Evolutionary conservation across 2,329 filamentous ascomycete species (phyloP).

Genomic region (Hypoxylon rubiginosum): DNA sequence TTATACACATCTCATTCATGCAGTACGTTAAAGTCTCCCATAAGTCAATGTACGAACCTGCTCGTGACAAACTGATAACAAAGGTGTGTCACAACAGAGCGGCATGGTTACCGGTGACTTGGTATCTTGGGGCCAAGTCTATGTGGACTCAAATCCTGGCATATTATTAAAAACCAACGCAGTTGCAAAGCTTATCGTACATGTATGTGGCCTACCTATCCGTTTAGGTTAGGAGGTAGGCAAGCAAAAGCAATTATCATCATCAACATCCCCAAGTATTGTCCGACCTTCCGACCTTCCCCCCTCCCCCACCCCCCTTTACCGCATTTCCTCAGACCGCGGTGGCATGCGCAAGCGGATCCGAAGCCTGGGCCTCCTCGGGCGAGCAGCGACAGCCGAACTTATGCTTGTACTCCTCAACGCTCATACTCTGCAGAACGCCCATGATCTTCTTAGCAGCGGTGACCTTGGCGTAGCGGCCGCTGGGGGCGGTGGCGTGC

Average conservation of each 20-base stretch:
- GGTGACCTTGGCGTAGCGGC: conserved; percentile 78
- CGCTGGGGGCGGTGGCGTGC: conserved; percentile 71
- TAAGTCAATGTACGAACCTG: background rate
- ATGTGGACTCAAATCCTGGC: background rate
- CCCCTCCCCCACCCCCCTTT: background rate
- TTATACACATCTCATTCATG: no score
- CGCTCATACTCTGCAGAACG: conserved; percentile 59
- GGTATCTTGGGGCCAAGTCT: background rate
- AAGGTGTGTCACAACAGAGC: background rate
- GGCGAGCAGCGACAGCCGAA: conserved; percentile 74
- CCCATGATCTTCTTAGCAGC: conserved; percentile 72
- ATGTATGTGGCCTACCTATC: background rate
- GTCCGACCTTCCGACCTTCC: background rate
- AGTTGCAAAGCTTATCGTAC: background rate
- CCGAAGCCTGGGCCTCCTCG: conserved; percentile 26
- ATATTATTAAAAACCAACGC: background rate
- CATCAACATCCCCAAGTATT: background rate
- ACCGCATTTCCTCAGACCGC: conserved; percentile 29
- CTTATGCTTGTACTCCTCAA: conserved; percentile 69
- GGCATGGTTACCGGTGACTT: background rate
- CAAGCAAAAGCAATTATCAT: background rate
- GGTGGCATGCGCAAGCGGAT: conserved; percentile 34
- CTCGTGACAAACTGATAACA: background rate
- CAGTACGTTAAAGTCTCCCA: no score
- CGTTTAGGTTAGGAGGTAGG: background rate